Evolutionary conservation across 2,329 filamentous ascomycete genomes (phyloP).

Genomic region (Cercospora citrullina): DNA sequence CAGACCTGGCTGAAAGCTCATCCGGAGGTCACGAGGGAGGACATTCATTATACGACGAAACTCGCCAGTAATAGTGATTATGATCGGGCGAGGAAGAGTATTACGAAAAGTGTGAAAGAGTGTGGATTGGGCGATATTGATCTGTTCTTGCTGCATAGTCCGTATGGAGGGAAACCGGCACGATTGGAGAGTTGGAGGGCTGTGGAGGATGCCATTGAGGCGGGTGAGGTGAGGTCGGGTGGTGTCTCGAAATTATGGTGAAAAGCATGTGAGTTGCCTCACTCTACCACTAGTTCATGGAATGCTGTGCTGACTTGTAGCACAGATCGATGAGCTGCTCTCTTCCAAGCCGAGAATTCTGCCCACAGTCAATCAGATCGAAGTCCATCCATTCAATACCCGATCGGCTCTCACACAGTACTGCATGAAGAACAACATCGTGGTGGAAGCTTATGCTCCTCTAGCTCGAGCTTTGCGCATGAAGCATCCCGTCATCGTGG

Average conservation of each 20-base stretch:
- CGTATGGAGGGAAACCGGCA: constrained; percentile 69
- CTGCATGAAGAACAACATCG: constrained; percentile 65
- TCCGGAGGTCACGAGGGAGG: constrained; percentile 58
- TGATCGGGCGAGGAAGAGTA: constrained; percentile 65
- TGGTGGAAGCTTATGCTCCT: constrained; percentile 78
- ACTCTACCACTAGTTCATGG: no score
- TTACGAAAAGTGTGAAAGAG: constrained; percentile 63
- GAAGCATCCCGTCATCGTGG: constrained; percentile 62
- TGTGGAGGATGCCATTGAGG: constrained; percentile 71
- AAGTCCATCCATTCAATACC: constrained; percentile 81
- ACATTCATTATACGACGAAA: constrained; percentile 81
- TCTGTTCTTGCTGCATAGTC: constrained; percentile 75
- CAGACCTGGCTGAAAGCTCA: constrained; percentile 30
- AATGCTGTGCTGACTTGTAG: background rate
- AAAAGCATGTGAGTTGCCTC: constrained; percentile 59
- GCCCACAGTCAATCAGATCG: constrained; percentile 77
- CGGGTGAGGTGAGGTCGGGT: constrained; percentile 68
- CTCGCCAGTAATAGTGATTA: constrained; percentile 68
- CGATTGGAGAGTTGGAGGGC: constrained; percentile 74
- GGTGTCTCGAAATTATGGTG: constrained; percentile 81
- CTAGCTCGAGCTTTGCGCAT: constrained; percentile 71
- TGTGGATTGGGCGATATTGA: constrained; percentile 74
- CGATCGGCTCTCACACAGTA: constrained; percentile 65
- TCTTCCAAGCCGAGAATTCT: constrained; percentile 60
- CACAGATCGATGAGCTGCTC: constrained; percentile 67